Base-by-base conservation (phyloP, 805 yeast species). In the Saccharomycopsis malanga region DNA sequence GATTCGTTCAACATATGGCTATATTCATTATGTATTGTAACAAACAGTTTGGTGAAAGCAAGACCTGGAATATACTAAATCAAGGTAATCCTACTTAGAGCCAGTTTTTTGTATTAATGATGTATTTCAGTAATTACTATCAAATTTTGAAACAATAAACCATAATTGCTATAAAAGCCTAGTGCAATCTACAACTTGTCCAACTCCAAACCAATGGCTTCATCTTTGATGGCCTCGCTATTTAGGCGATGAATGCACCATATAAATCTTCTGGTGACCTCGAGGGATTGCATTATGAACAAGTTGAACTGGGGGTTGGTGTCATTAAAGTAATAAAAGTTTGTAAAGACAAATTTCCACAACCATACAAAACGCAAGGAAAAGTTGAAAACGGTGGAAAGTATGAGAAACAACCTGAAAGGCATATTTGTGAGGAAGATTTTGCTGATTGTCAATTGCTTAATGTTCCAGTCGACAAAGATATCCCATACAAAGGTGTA, bases 401-500 rank as follows among this genome's bases (percentile, higher is more conserved):
- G 38, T 54, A 71, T 74, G 61, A 89, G 89, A 30, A 70, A 60
- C 32, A 47, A 9, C 37, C 49, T 50, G 22, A 34, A 39, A 18
- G 34, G 34, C 15, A 20, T 25, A 29, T 23, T 22, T 15, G 20
- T 23, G 7, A 24, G 34, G 6, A 21, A 17, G 4, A 20, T 21
- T 24, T 29, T 23, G 9, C 21, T 32, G 14, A 20, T 15, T 23
- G 18, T 45, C 14, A 46, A n/a, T 36, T 7, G 4, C 14, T 44
- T 36, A 18, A 30, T 42, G 24, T 79, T 78, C 98, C 98, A 93
- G 66, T 93, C 99, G 73, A 78, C 77, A 43, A 74, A 73, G 10
- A 91, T 63, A 62, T 93, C 99, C 99, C 99, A 93, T 46, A 77
- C 66, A 51, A 87, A 84, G 14, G 95, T 75, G 61, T 84, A 93